phyloP scores from a whole-genome alignment of 192 early-diverging fungal genomes.

The Umbelopsis ramanniana region DNA sequence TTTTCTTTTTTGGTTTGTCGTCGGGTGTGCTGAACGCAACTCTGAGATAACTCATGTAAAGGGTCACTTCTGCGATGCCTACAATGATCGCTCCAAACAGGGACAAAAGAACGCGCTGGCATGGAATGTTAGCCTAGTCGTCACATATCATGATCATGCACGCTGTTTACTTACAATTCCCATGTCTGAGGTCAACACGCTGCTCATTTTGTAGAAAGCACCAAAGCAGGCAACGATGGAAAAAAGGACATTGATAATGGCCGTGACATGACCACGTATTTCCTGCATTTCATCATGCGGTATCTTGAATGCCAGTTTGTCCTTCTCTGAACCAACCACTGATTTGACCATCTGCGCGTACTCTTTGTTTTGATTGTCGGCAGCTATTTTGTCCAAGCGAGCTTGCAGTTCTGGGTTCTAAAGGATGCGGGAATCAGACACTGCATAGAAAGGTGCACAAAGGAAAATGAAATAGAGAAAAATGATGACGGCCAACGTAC shows the following conservation, averaged over 20 bases:
- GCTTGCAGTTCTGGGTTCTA: conserved; percentile 19
- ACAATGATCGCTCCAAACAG: conserved; percentile 8
- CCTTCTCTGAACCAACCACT: background rate
- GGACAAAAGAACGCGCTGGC: background rate
- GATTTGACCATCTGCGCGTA: conserved; percentile 11
- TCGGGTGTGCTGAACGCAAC: background rate
- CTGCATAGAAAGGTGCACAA: background rate
- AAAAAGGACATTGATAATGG: conserved; percentile 9
- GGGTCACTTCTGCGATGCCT: background rate
- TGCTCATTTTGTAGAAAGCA: conserved; percentile 12
- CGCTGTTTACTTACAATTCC: background rate
- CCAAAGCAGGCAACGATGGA: conserved; percentile 18
- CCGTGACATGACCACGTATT: conserved; percentile 1
- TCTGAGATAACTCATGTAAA: conserved; percentile 12
- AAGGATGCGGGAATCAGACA: background rate
- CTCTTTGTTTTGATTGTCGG: conserved; percentile 10
- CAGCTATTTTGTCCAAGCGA: conserved; percentile 8
- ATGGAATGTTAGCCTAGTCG: too few species aligned
- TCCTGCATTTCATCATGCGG: conserved; percentile 18
- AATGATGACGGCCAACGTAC: background rate
- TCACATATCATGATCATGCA: background rate
- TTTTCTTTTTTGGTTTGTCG: background rate
- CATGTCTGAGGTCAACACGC: background rate
- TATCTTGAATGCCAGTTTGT: conserved; percentile 7
- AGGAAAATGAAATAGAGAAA: too few species aligned